Base-by-base conservation (phyloP, 1,284 basidiomycete species). In the Hypsizygus ulmarius region DNA sequence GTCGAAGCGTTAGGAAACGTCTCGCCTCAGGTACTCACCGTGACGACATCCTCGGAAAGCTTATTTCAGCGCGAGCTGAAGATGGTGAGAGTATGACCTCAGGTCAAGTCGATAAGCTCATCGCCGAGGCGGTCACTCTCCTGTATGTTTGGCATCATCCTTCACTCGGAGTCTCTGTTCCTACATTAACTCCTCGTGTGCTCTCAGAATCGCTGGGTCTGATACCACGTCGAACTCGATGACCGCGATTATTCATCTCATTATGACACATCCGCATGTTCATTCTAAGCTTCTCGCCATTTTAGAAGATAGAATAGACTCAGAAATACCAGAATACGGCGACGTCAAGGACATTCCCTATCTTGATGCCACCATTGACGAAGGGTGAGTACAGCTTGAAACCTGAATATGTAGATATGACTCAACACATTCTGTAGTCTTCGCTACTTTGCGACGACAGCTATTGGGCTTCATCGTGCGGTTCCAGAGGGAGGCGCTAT, bases 161-260 rank as follows among this genome's bases (percentile, higher is more conserved):
- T 14, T 32, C 29, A 21, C n/a, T n/a, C n/a, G 27, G 15, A 18
- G 32, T n/a, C 5, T 43, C 32, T 16, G 9, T 12, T 12, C 18
- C 30, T 45, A n/a, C 12, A 49, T 21, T 27, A 15, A 43, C 28
- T 34, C 21, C 15, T 34, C 21, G 7, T 4, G 4, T n/a, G 18
- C 27, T 18, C 39, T 32, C 30, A 52, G 52, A 10, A 54, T 52
- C 47, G 33, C 45, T 6, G 68, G 68, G 8, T 67, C 67, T 6
- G 66, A 70, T 47, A 67, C 65, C 1, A 66, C 64, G 3, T 66
- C 66, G 9, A 67, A 62, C 46, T 63, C 61, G 3, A 50, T 58
- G 11, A 57, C 62, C 15, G 59, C 56, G 5, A 61, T 59, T 21
- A 50, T 65, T 33, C 57, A 61, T 44, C 49, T 59, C n/a, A 39